phyloP scores from a whole-genome alignment of 441 rosid genomes.

The Bocquillonia castaneifolia region DNA sequence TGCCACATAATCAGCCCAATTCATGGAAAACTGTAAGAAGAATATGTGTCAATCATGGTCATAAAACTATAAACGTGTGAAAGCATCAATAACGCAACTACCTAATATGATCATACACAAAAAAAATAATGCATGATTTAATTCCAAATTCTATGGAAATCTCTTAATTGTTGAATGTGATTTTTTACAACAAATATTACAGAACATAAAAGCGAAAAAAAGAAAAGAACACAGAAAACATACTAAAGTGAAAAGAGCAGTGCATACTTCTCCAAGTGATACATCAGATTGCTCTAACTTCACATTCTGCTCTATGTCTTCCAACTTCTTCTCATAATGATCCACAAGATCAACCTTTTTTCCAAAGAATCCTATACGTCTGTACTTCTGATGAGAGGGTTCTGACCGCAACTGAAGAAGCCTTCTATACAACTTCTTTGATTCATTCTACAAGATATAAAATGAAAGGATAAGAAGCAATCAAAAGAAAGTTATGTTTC shows the following conservation, averaged over 20 bases:
- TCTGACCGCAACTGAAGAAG: constrained; percentile 48
- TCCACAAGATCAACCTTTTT: constrained; percentile 51
- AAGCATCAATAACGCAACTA: not conserved
- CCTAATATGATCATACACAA: not conserved
- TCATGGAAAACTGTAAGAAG: not conserved
- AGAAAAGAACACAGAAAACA: constrained; percentile 3
- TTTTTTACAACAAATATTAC: constrained; percentile 12
- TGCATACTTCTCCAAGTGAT: constrained; percentile 54
- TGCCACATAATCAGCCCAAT: not conserved
- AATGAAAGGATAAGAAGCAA: constrained; percentile 9
- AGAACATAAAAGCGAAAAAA: constrained; percentile 1
- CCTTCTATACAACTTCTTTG: constrained; percentile 55
- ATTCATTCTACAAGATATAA: constrained; percentile 45
- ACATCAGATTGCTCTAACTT: constrained; percentile 57
- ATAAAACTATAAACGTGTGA: not conserved
- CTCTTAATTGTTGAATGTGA: constrained; percentile 3
- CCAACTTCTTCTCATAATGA: constrained; percentile 62
- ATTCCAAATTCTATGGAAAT: not conserved
- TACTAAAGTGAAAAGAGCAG: constrained; percentile 5
- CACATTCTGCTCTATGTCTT: constrained; percentile 54
- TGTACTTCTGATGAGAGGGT: constrained; percentile 31
- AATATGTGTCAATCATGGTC: not conserved
- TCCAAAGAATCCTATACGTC: constrained; percentile 70
- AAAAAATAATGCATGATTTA: not conserved
- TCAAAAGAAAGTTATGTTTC: not conserved